Base-by-base conservation (phyloP, 176 grass and related monocot species). In the Microstegium vimineum region DNA sequence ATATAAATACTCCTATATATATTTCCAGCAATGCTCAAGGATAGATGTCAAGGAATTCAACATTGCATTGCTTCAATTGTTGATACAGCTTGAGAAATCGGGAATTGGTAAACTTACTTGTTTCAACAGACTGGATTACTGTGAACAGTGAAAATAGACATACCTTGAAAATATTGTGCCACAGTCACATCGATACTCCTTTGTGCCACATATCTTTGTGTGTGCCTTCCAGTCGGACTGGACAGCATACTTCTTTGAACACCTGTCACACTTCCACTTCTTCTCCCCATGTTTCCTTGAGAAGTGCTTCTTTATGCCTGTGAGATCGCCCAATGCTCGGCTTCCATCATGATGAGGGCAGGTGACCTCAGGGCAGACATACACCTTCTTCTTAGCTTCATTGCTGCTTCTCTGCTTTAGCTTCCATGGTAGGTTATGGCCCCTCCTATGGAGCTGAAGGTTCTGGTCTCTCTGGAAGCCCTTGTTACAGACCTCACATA, bases 211-310 rank as follows among this genome's bases (percentile, higher is more conserved):
- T 80, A 86, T 86, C 86, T 92, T 92, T 25, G 80, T 80, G 68
- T 92, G 90, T 61, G 86, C 90, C 76, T 92, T 92, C 90, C 90
- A 92, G 40, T 92, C 90, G 2, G 90, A 92, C 41, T 92, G 90
- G 30, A 92, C 90, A n/a, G 90, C 90, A 66, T 92, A 92, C 76
- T 88, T 92, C 75, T 92, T 92, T 64, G 90, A 92, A 62, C 90
- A 92, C 11, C 81, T 83, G 26, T 92, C 83, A 15, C 90, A 92
- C 75, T 92, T 92, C 90, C 90, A 92, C 47, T 92, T 92, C 86
- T 92, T 92, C 86, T 92, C 90, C 2, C 90, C 90, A 66, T 92
- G 90, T 57, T 92, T 92, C 38, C 90, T 83, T 12, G 80, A 86
- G 80, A 67, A 92, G 75, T 92, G 90, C 2, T 92, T 92, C 67